Base-by-base conservation (phyloP, 352 stramenopile genomes). In the Globisporangium alternatum region DNA sequence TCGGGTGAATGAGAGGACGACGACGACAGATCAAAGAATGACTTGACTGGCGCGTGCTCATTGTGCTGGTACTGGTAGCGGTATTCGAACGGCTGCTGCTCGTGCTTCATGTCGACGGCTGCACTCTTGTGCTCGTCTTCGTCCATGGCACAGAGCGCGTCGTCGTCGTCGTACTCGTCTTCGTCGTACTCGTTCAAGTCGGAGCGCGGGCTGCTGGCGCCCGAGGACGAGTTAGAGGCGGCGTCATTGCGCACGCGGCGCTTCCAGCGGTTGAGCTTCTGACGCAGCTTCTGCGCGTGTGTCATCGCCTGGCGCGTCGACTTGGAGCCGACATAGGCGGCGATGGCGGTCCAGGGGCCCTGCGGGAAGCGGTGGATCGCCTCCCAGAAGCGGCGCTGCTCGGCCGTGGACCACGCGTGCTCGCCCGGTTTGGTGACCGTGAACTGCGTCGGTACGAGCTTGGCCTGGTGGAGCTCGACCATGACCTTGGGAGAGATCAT, bases 251-350 rank as follows among this genome's bases (percentile, higher is more conserved):
- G 75, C 21, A 85, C 74, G 48, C 77, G 77, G 39, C 75, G 73
- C 53, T 81, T 80, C 76, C 77, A 87, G 28, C 78, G 78, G 57
- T 56, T 76, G 56, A 89, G 76, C 58, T 89, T 89, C 71, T 88
- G 78, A 3, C 80, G 76, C 44, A 88, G 71, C 67, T 89, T 89
- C 65, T 89, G 80, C 61, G 76, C 80, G 56, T 88, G 78, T 5
- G 80, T 89, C 77, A 88, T 86, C 15, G 80, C 80, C 68, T 89
- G 80, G 39, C 80, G 80, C 10, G 78, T 87, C 1, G 78, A 85
- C 39, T 83, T 83, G 60, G 80, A 84, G 57, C 78, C 76, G 39
- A 89, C 71, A 65, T 83, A 84, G 54, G 67, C 77, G 30, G 80
- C 80, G 60, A 89, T 86, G 39, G 72, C 74, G 19, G 79, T 86